These are phyloP conservation scores for Aspergillus ellipticus DNA, from an alignment of 495 filamentous ascomycete species.

Conservation along the genomic window DNA sequence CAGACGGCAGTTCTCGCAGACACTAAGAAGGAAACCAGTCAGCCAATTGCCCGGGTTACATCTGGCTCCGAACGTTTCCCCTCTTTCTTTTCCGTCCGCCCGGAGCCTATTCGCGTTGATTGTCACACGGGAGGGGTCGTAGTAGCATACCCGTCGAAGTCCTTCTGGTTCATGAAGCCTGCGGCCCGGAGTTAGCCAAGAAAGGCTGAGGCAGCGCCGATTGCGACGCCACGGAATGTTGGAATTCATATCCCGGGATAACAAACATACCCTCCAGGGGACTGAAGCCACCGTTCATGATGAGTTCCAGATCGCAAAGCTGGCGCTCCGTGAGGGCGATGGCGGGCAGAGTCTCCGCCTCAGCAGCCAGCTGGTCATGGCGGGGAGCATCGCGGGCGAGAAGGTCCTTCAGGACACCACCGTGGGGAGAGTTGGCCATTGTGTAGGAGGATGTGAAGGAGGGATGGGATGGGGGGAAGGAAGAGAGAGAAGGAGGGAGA, in stretches of 20 bases:
- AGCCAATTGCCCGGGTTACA: conserved; percentile 2
- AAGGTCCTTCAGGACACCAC: conserved; percentile 95
- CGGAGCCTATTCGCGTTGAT: not conserved
- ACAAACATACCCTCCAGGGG: conserved; percentile 75
- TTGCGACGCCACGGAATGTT: not conserved
- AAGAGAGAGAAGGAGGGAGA: conserved; percentile 9
- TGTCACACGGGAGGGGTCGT: conserved; percentile 6
- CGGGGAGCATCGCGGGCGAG: conserved; percentile 82
- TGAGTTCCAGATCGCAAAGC: conserved; percentile 93
- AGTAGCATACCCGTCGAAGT: conserved; percentile 78
- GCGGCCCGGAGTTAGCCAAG: conserved; percentile 2
- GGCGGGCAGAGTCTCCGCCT: conserved; percentile 84
- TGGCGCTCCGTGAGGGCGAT: conserved; percentile 86
- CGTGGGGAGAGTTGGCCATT: conserved; percentile 86
- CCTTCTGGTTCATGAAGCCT: conserved; percentile 97
- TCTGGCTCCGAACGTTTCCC: not conserved
- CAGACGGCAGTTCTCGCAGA: conserved; percentile 81
- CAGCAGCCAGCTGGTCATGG: conserved; percentile 68
- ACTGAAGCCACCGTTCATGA: conserved; percentile 95
- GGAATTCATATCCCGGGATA: conserved; percentile 2
- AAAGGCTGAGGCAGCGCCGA: not conserved
- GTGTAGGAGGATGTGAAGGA: conserved; percentile 11
- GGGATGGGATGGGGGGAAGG: conserved; percentile 9
- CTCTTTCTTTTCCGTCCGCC: not conserved
- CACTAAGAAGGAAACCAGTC: conserved; percentile 47